A percentile compares a stretch with the other conserved stretches of the same genome.
Conservation (phyloP, 2,329 filamentous ascomycete species). For the Microcyclosporella mali region DNA sequence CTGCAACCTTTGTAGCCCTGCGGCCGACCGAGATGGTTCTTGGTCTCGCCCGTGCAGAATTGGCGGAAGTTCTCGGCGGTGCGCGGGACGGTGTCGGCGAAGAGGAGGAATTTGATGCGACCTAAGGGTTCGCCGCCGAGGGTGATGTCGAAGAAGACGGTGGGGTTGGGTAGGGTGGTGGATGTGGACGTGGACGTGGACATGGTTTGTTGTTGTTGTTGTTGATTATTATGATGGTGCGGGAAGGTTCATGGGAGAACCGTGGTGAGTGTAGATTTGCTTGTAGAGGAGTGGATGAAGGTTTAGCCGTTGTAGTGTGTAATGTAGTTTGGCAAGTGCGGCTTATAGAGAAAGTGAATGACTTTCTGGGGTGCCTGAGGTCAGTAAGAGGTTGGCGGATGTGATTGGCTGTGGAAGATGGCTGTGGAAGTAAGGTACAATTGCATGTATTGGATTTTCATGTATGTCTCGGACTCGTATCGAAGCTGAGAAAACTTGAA, state of each 20-base stretch:
- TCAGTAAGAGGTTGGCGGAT: too few species aligned
- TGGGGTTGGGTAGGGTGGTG: constrained; percentile 34
- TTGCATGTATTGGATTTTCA: too few species aligned
- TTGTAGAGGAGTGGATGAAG: too few species aligned
- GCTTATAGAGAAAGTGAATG: neutral
- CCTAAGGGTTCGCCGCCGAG: constrained; percentile 80
- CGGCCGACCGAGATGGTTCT: constrained; percentile 66
- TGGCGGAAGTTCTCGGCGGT: constrained; percentile 96
- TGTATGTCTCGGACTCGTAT: too few species aligned
- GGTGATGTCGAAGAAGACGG: constrained; percentile 71
- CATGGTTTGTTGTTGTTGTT: too few species aligned
- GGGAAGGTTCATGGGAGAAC: too few species aligned
- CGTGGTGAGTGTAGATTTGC: too few species aligned
- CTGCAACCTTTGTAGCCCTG: constrained; percentile 93
- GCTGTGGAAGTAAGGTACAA: too few species aligned
- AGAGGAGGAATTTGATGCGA: constrained; percentile 84
- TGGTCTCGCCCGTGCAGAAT: constrained; percentile 91
- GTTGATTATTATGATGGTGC: neutral
- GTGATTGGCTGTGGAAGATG: constrained; percentile 2
- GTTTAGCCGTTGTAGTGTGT: too few species aligned
- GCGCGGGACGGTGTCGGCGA: constrained; percentile 66
- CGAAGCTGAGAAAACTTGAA: too few species aligned
- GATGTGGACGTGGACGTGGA: too few species aligned
- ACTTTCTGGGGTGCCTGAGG: neutral
- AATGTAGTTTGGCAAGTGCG: too few species aligned